Conservation (phyloP, 2,329 filamentous ascomycete genomes). For the Sporothrix brunneoviolacea region DNA sequence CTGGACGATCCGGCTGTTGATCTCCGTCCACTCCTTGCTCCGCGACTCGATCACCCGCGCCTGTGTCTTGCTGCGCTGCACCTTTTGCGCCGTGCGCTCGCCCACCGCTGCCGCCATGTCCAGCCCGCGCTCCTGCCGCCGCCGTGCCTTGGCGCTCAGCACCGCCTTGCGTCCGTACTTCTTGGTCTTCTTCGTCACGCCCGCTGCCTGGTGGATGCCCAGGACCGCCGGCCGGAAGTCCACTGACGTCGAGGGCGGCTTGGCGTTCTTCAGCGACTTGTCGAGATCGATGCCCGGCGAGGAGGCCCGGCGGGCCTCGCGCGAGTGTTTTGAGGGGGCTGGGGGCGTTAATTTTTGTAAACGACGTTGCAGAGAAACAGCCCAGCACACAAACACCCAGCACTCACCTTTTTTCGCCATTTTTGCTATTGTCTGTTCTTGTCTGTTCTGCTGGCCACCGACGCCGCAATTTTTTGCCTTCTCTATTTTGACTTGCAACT, state of each 20-base stretch:
- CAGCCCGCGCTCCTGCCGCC: conserved; percentile 49
- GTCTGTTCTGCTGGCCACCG: not conserved
- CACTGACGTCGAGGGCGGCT: conserved; percentile 41
- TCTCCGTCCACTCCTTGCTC: conserved; percentile 51
- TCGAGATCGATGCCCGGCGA: conserved; percentile 65
- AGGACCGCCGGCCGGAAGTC: conserved; percentile 59
- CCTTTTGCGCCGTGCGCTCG: conserved; percentile 51
- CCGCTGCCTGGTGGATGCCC: conserved; percentile 58
- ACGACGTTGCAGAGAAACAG: too few species aligned
- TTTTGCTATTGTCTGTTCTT: not conserved
- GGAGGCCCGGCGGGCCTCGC: conserved; percentile 65
- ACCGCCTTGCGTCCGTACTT: conserved; percentile 50
- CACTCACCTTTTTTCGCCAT: conserved; percentile 19
- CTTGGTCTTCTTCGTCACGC: conserved; percentile 57
- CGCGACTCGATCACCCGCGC: conserved; percentile 42
- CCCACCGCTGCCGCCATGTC: conserved; percentile 54
- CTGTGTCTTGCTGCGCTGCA: conserved; percentile 47
- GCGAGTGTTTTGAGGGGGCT: conserved; percentile 64
- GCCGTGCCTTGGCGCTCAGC: conserved; percentile 48
- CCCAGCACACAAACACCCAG: too few species aligned
- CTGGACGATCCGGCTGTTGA: conserved; percentile 34
- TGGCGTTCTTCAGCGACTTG: conserved; percentile 60
- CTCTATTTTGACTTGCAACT: not conserved
- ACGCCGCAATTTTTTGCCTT: not conserved
- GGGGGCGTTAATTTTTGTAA: not conserved